Conservation (phyloP, 2,329 filamentous ascomycete genomes). For the Fusarium austroafricanum region DNA sequence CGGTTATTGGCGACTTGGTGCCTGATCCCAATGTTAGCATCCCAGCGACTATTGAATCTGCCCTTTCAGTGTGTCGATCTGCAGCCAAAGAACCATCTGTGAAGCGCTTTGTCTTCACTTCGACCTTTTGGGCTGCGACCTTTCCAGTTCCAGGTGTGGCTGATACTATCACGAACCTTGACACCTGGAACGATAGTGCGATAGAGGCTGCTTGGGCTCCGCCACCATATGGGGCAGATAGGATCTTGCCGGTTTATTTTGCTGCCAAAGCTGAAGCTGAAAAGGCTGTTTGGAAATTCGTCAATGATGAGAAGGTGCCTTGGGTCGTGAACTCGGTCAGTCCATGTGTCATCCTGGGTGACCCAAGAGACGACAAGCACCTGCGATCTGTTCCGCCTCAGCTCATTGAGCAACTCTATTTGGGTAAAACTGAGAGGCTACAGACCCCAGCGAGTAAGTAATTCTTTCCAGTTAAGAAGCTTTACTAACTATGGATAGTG, state of each 20-base stretch:
- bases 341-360: slow-evolving; percentile 33
- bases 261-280: slow-evolving; percentile 30
- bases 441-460: slow-evolving; percentile 25
- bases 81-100: slow-evolving; percentile 24
- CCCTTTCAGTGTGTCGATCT: slow-evolving; percentile 24
- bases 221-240: slow-evolving; percentile 16
- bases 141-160: slow-evolving; percentile 5
- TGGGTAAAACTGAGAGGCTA: slow-evolving; percentile 14
- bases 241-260: slow-evolving; percentile 18
- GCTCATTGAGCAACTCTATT: slow-evolving; percentile 28
- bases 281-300: slow-evolving; percentile 35
- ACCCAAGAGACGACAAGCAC: slow-evolving; percentile 22
- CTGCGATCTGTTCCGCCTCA: slow-evolving; percentile 35
- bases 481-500: slow-evolving; percentile 1
- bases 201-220: slow-evolving; percentile 28
- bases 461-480: accelerated
- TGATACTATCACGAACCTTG: slow-evolving; percentile 22
- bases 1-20: slow-evolving; percentile 18
- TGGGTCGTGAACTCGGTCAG: slow-evolving; percentile 38
- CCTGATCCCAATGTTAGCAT: slow-evolving; percentile 33
- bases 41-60: slow-evolving; percentile 19
- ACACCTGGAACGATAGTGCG: slow-evolving; percentile 33
- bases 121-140: slow-evolving; percentile 31
- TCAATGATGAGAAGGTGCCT: slow-evolving; percentile 14
- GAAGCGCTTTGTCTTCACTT: slow-evolving; percentile 35